Evolutionary conservation across 768 basidiomycete species (phyloP).

Genomic region (Multifurca ochricompacta): DNA sequence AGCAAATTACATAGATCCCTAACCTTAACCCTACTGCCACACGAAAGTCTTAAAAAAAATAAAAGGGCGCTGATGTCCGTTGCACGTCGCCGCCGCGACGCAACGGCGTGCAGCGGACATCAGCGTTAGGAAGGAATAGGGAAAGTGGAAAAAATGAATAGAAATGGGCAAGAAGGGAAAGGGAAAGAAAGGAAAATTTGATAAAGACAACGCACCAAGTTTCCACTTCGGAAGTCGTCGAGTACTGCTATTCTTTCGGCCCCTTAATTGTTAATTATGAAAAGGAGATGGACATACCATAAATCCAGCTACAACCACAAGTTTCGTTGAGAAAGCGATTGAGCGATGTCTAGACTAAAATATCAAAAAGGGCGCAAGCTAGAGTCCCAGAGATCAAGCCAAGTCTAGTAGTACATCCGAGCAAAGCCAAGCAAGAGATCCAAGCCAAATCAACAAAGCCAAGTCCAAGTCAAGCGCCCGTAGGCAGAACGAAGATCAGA

Average conservation of each 20-base stretch:
- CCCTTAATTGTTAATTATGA: background rate
- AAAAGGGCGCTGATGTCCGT: background rate
- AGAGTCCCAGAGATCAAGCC: background rate
- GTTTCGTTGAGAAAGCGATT: background rate
- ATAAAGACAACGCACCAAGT: conserved; percentile 1
- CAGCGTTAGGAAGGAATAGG: background rate
- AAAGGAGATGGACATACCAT: background rate
- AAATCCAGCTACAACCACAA: background rate
- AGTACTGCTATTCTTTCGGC: background rate
- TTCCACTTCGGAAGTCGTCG: background rate
- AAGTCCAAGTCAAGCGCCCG: conserved; percentile 1
- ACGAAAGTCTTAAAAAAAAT: background rate
- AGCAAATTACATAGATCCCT: background rate
- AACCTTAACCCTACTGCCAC: conserved; percentile 15
- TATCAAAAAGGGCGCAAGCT: background rate
- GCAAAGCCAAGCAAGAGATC: background rate
- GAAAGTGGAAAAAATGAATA: background rate
- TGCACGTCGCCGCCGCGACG: background rate
- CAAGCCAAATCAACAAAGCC: background rate
- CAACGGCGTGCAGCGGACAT: background rate
- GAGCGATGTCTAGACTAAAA: background rate
- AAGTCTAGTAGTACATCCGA: too few relatives aligned
- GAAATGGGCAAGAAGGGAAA: background rate
- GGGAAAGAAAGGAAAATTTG: background rate
- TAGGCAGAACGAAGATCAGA: background rate